A percentile compares a stretch with the other conserved stretches of the same genome.
Evolutionary conservation across 805 yeast genomes (phyloP).

Genomic region (Blastobotrys robertii): DNA sequence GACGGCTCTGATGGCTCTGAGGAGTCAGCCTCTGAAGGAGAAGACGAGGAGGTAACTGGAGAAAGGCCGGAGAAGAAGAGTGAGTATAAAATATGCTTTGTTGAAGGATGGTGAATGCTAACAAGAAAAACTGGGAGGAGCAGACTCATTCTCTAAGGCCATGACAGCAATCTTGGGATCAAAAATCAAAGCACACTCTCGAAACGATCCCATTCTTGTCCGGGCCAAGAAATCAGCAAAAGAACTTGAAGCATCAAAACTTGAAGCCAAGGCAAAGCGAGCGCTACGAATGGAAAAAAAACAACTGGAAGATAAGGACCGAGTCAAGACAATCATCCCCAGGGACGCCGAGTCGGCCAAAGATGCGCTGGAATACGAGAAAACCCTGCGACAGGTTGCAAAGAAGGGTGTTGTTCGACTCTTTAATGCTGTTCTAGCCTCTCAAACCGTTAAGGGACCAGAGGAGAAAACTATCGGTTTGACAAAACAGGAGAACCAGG

Average conservation of each 20-base stretch:
- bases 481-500: constrained; percentile 32
- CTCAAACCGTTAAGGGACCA: constrained; percentile 48
- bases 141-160: constrained; percentile 70
- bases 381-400: constrained; percentile 64
- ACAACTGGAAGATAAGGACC: constrained; percentile 50
- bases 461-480: constrained; percentile 11
- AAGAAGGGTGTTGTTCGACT: constrained; percentile 80
- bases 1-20: too few species aligned
- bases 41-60: too few species aligned
- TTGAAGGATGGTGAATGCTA: background rate
- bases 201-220: constrained; percentile 84
- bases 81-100: too few species aligned
- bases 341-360: constrained; percentile 43
- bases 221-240: constrained; percentile 64
- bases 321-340: constrained; percentile 63
- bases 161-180: constrained; percentile 78
- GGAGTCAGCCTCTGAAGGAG: too few species aligned
- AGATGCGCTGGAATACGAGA: constrained; percentile 55
- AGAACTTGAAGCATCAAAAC: constrained; percentile 67
- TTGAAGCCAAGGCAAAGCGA: constrained; percentile 76
- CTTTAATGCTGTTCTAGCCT: constrained; percentile 72
- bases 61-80: constrained; percentile 3
- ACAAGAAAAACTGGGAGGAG: constrained; percentile 54
- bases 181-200: constrained; percentile 75
- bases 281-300: constrained; percentile 64